Percentiles rank a stretch among this genome's conserved stretches.
phyloP scores from a whole-genome alignment of 441 rosid genomes.

The Populus hybrid region DNA sequence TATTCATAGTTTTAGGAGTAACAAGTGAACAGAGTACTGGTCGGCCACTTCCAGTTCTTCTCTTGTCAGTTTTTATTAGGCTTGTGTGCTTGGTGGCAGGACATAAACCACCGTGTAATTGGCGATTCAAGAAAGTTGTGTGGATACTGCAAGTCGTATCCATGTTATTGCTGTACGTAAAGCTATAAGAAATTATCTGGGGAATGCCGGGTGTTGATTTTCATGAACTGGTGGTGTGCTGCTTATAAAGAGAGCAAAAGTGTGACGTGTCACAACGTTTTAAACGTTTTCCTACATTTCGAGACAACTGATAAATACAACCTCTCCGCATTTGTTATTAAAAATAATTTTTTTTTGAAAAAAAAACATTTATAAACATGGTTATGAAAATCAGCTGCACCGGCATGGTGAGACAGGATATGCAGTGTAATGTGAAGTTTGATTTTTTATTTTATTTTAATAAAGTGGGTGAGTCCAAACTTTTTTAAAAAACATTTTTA shows the following conservation, averaged over 20 bases:
- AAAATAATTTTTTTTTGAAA: no score
- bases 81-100: neutral
- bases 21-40: neutral
- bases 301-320: no score
- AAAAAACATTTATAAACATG: no score
- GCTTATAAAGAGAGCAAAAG: neutral
- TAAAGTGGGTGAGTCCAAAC: no score
- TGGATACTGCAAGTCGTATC: slow-evolving; percentile 7
- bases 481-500: no score
- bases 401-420: no score
- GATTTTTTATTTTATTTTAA: no score
- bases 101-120: neutral
- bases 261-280: neutral
- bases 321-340: no score
- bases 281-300: neutral
- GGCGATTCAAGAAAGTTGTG: neutral
- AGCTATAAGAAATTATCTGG: neutral
- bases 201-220: neutral
- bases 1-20: neutral
- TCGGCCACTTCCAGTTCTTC: neutral
- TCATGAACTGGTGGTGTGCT: neutral
- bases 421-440: no score
- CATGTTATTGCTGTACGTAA: neutral
- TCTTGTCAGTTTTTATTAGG: no score
- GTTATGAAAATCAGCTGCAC: no score